Percentiles rank a stretch among this genome's conserved stretches.
phyloP scores from a whole-genome alignment of 2,329 filamentous ascomycete species.

The Pyricularia sp. region DNA sequence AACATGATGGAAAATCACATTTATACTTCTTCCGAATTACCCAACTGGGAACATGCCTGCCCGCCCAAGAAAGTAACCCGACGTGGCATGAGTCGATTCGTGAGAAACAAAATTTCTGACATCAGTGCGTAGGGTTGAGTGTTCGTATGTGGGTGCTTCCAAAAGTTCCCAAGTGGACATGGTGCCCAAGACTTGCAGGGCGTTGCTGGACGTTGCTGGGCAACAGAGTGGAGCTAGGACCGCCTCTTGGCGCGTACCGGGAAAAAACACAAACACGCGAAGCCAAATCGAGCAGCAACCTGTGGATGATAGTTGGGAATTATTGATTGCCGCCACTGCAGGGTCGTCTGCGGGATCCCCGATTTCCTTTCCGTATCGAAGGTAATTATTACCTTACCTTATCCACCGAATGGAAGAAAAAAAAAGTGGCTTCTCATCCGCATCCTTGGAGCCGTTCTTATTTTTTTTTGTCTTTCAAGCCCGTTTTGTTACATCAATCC shows the following conservation, averaged over 20 bases:
- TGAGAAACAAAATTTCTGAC: not conserved
- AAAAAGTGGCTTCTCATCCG: not conserved
- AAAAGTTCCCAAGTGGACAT: not conserved
- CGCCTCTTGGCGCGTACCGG: not conserved
- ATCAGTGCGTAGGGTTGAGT: not conserved
- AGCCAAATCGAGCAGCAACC: not conserved
- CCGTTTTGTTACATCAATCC: not conserved
- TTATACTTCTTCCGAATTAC: not conserved
- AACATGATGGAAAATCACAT: not conserved
- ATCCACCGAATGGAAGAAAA: not conserved
- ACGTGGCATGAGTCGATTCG: not conserved
- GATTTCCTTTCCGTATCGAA: not conserved
- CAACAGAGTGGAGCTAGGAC: not conserved
- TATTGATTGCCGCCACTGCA: not conserved
- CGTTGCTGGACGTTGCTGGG: not conserved
- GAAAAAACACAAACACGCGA: slow-evolving; percentile 1
- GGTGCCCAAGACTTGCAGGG: not conserved
- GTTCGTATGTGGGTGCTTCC: not conserved
- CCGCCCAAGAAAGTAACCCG: not conserved
- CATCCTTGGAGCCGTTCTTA: not conserved
- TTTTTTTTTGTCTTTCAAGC: not conserved
- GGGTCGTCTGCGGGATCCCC: not conserved
- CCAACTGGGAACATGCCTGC: not conserved
- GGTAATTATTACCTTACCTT: not conserved
- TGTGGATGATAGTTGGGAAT: not conserved